These are phyloP conservation scores for Steccherinum ochraceum DNA, from an alignment of 768 basidiomycete species.

Conservation along the genomic window DNA sequence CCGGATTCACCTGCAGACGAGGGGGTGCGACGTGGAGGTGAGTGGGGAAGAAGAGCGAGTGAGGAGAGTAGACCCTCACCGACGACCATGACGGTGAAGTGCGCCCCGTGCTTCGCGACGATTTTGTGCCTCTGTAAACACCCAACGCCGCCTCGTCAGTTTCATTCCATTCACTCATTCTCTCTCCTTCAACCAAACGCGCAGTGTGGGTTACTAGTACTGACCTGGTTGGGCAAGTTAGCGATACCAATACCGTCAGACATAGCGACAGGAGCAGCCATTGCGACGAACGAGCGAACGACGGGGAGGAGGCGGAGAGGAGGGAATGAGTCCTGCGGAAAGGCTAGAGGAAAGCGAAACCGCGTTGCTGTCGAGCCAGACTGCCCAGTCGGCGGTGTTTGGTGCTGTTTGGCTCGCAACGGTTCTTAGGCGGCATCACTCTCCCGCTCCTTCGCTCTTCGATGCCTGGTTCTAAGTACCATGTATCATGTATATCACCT, in stretches of 20 bases:
- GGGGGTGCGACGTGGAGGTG: conserved; percentile 6
- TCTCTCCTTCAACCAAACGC: not conserved
- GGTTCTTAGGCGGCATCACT: too few relatives aligned
- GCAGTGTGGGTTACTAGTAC: conserved; percentile 15
- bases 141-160: conserved; percentile 7
- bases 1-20: conserved; percentile 96
- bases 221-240: conserved; percentile 96
- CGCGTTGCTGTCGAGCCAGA: not conserved
- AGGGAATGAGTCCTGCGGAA: not conserved
- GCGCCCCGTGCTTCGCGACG: conserved; percentile 93
- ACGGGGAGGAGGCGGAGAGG: not conserved
- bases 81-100: conserved; percentile 99
- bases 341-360: not conserved
- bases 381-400: too few relatives aligned
- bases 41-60: conserved; percentile 2
- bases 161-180: conserved; percentile 1
- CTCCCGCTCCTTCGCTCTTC: too few relatives aligned
- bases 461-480: too few relatives aligned
- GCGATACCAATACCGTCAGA: conserved; percentile 88
- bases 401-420: too few relatives aligned
- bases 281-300: conserved; percentile 7
- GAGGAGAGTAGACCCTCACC: too few relatives aligned
- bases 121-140: conserved; percentile 89
- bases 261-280: conserved; percentile 12
- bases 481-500: too few relatives aligned